These are phyloP conservation scores for Agaricus subrufescens DNA, from an alignment of 768 basidiomycete species.

Conservation along the genomic window DNA sequence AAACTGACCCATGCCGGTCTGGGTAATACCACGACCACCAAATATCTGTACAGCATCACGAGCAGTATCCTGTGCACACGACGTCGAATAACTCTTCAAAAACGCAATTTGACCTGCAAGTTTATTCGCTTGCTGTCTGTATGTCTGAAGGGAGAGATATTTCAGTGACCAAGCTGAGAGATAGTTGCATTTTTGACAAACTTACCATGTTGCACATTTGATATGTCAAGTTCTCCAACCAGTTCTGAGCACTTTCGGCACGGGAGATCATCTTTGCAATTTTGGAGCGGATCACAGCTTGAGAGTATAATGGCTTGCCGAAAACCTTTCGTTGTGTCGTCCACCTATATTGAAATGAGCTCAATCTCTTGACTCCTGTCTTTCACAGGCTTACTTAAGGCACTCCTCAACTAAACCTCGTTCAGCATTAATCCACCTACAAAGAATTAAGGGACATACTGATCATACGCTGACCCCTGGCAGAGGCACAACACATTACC, in stretches of 20 bases:
- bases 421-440: not conserved
- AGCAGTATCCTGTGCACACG: conserved; percentile 61
- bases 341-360: conserved; percentile 52
- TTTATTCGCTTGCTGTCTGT: conserved; percentile 70
- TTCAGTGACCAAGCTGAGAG: not conserved
- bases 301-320: conserved; percentile 79
- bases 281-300: conserved; percentile 86
- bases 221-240: conserved; percentile 85
- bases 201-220: conserved; percentile 83
- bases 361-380: not conserved
- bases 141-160: conserved; percentile 32
- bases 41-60: conserved; percentile 61
- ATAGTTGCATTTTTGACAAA: not conserved
- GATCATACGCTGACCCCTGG: conserved; percentile 41
- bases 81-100: conserved; percentile 65
- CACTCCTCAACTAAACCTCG: conserved; percentile 68
- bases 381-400: conserved; percentile 48
- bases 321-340: conserved; percentile 85
- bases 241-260: conserved; percentile 57
- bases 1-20: conserved; percentile 73
- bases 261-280: conserved; percentile 87
- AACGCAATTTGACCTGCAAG: conserved; percentile 76
- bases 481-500: conserved; percentile 79
- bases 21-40: conserved; percentile 83
- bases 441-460: conserved; percentile 16